These are phyloP conservation scores for Yamadazyma philogaea DNA, from an alignment of 805 yeast species.

Conservation along the genomic window DNA sequence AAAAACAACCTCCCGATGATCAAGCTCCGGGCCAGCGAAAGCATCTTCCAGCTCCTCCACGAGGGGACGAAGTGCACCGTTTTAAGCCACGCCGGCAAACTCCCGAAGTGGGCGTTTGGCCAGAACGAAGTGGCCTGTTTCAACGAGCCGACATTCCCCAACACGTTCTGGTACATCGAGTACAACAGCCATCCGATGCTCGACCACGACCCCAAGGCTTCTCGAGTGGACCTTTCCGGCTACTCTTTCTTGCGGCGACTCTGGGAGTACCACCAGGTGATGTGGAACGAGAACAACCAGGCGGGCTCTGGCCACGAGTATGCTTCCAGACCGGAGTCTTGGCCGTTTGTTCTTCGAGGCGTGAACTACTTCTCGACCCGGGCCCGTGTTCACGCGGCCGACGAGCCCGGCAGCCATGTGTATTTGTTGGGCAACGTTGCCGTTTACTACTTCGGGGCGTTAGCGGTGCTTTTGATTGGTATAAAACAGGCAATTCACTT, in stretches of 20 bases:
- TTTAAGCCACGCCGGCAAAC: conserved; percentile 64
- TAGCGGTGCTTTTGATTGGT: conserved; percentile 28
- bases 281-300: conserved; percentile 49
- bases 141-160: conserved; percentile 62
- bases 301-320: conserved; percentile 48
- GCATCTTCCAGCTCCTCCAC: conserved; percentile 70
- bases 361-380: conserved; percentile 51
- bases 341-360: conserved; percentile 65
- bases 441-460: conserved; percentile 48
- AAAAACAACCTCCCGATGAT: conserved; percentile 30
- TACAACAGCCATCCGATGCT: conserved; percentile 54
- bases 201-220: conserved; percentile 17
- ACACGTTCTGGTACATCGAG: conserved; percentile 76
- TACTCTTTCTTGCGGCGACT: conserved; percentile 50
- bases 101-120: conserved; percentile 82
- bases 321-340: conserved; percentile 54
- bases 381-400: conserved; percentile 17
- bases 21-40: conserved; percentile 52
- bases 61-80: conserved; percentile 65
- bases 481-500: conserved; percentile 19
- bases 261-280: conserved; percentile 52
- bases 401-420: conserved; percentile 29
- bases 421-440: conserved; percentile 65
- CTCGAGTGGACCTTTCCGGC: conserved; percentile 19
- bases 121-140: conserved; percentile 91